These are phyloP conservation scores for thale cress (Arabidopsis thaliana) DNA, from an alignment of 345 rosid genomes.

Conservation along the genomic window TAIR10.1 NC_003075.7:6814501-6815000, in stretches of 20 bases:
- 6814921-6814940: no score
- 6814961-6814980: no score
- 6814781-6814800: not conserved
- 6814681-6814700: not conserved
- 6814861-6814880: not conserved
- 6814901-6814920: not conserved
- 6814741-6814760: not conserved
- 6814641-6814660: not conserved
- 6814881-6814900: not conserved
- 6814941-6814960: no score
- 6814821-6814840: not conserved
- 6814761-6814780: not conserved
- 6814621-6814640: not conserved
- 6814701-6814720: not conserved
- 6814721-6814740: not conserved
- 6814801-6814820: not conserved
- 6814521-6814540: not conserved
- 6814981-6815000: no score
- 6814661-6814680: not conserved
- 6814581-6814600: constrained; percentile 1
- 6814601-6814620: not conserved
- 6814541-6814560: not conserved
- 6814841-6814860: not conserved
- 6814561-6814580: not conserved
- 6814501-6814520: not conserved